Evolutionary conservation across 805 yeast genomes (phyloP).

Genomic region (Lachancea quebecensis): DNA sequence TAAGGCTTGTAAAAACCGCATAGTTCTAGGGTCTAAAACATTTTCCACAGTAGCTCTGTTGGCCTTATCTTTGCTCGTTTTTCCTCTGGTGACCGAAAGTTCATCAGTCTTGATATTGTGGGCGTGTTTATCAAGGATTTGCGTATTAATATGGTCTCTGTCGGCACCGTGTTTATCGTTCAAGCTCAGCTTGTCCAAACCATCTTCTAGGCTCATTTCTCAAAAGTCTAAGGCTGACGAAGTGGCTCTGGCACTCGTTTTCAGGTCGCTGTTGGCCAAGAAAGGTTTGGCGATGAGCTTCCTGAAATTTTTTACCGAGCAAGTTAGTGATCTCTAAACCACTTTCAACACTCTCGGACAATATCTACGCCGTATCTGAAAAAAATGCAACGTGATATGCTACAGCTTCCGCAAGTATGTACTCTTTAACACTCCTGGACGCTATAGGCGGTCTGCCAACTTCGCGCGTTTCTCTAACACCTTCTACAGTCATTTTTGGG

Average conservation of each 20-base stretch:
- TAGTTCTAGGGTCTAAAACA: conserved; percentile 91
- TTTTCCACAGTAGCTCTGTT: conserved; percentile 96
- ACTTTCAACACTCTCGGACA: no score
- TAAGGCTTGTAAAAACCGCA: conserved; percentile 72
- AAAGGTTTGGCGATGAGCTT: conserved; percentile 1
- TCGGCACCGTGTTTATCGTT: conserved; percentile 6
- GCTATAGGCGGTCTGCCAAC: not conserved
- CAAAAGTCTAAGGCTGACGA: not conserved
- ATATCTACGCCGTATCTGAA: not conserved
- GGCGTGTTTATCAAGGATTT: conserved; percentile 55
- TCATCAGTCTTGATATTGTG: conserved; percentile 60
- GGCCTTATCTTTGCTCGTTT: conserved; percentile 70
- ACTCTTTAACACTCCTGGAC: not conserved
- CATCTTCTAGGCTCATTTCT: conserved; percentile 21
- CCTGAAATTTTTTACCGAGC: not conserved
- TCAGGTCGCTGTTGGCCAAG: no score
- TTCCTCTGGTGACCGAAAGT: conserved; percentile 46
- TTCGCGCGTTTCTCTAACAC: conserved; percentile 6
- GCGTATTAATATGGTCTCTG: conserved; percentile 36
- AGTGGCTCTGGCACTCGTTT: no score
- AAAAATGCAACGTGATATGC: conserved; percentile 2
- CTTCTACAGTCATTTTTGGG: conserved; percentile 52
- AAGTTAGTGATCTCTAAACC: no score
- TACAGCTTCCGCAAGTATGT: conserved; percentile 19
- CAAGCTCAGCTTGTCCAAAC: conserved; percentile 15